Evolutionary conservation across 495 filamentous ascomycete genomes (phyloP), one percentile per base, ranked within the genome.

Genomic region (Aspergillus hancockii): DNA sequence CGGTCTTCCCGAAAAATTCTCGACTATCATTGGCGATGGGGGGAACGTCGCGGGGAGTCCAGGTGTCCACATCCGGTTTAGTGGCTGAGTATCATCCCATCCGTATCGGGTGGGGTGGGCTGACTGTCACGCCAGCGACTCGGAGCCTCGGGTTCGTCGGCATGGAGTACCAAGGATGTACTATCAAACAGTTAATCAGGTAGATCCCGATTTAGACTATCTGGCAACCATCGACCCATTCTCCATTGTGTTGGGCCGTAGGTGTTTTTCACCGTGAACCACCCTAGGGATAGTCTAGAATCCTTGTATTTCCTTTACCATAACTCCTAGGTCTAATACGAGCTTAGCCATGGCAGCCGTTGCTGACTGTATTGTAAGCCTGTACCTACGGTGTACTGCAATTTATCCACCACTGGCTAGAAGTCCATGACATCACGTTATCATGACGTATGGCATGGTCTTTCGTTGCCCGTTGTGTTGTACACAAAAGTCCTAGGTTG

Each of bases 381-480:
- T 47, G 43, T 47, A 22, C 7, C 13, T 22, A 18, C 12, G 46
- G 52, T 22, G 53, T 45, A 34, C 21, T 8, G 18, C 14, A 6
- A 10, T 38, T 21, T 51, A 10, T 36, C 21, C 47, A 14, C 23
- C 28, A 19, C n/a, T 43, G 30, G 43, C 58, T 54, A 54, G 38
- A 36, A 36, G 9, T 10, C 34, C 65, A 73, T 77, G 74, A 77
- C 74, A 75, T 77, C 74, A 77, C 69, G 50, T 52, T 59, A 52
- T 60, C 62, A 71, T 77, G 73, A 65, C 62, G 58, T 67, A 66
- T 59, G 38, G 30, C 47, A 58, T 43, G 30, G n/a, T 43, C 23
- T 19, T 19, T 38, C 28, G 13, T 28, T 25, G 16, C 34, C 23
- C 52, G 23, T 25, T 25, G 19, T 9, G 32, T 25, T 54, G 32